phyloP scores from a whole-genome alignment of 2,329 filamentous ascomycete genomes.

The Periconia sp. region DNA sequence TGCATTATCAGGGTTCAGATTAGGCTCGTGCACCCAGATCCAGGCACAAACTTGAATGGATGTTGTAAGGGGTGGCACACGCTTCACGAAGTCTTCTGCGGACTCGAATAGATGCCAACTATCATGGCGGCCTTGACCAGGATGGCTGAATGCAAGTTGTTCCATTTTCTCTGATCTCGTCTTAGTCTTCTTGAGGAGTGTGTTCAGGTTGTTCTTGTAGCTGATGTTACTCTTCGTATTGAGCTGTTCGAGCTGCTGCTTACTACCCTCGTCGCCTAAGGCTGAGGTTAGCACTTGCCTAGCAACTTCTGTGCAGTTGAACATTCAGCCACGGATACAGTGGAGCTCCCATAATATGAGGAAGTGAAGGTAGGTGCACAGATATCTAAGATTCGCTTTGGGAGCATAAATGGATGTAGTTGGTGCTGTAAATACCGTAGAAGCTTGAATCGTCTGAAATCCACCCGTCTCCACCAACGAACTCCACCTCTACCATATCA shows the following conservation, averaged over 20 bases:
- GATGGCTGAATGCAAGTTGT: slow-evolving; percentile 49
- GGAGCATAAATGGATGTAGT: not conserved
- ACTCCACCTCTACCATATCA: slow-evolving; percentile 27
- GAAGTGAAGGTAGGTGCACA: not conserved
- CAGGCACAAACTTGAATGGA: slow-evolving; percentile 56
- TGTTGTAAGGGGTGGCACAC: slow-evolving; percentile 66
- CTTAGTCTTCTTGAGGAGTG: slow-evolving; percentile 12
- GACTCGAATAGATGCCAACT: slow-evolving; percentile 68
- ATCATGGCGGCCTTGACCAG: slow-evolving; percentile 54
- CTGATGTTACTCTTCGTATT: slow-evolving; percentile 5
- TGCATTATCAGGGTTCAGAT: slow-evolving; percentile 38
- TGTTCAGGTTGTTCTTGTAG: slow-evolving; percentile 28
- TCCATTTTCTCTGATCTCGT: slow-evolving; percentile 15
- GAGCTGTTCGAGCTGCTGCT: slow-evolving; percentile 21
- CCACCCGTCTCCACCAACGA: slow-evolving; percentile 36
- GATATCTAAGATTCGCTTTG: not conserved
- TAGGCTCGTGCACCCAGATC: slow-evolving; percentile 74
- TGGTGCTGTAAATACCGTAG: slow-evolving; percentile 38
- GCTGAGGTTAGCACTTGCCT: slow-evolving; percentile 1
- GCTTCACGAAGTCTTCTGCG: slow-evolving; percentile 64
- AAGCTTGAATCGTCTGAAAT: slow-evolving; percentile 50
- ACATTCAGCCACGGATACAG: not conserved
- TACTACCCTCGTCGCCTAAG: slow-evolving; percentile 31
- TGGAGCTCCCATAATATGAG: not conserved
- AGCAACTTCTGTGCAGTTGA: not conserved